Percentiles rank a stretch among this genome's conserved stretches.
Conservation (phyloP, 208 protist genomes). For the Baffinella frigidus region DNA sequence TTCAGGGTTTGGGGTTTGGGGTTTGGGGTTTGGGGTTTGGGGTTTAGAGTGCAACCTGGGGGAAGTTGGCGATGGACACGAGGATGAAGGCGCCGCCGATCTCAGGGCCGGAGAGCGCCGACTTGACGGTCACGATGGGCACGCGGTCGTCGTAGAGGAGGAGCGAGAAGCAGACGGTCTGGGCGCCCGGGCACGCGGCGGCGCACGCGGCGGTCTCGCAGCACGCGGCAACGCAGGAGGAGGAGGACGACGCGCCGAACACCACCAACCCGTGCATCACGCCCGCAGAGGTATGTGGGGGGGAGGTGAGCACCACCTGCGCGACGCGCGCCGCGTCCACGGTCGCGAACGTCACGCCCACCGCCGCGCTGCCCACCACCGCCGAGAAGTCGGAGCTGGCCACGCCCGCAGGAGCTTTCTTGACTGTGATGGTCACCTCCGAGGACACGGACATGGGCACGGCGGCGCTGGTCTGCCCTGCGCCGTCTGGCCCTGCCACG, state of each 20-base stretch:
- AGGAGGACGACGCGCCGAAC: not conserved
- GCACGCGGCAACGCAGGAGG: not conserved
- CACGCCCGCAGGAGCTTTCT: not conserved
- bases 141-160: not conserved
- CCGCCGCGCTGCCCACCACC: too few species aligned
- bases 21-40: too few species aligned
- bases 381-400: too few species aligned
- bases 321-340: too few species aligned
- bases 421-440: not conserved
- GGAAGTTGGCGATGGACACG: not conserved
- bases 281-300: not conserved
- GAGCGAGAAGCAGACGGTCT: not conserved
- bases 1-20: too few species aligned
- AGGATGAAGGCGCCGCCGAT: not conserved
- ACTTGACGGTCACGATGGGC: not conserved
- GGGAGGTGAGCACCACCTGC: too few species aligned
- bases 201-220: not conserved
- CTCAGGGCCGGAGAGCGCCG: not conserved
- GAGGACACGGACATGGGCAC: not conserved
- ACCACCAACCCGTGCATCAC: not conserved
- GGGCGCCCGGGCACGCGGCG: not conserved
- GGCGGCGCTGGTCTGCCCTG: not conserved
- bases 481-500: not conserved
- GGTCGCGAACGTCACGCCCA: too few species aligned
- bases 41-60: too few species aligned